phyloP scores from a whole-genome alignment of 805 yeast species.

The Ogataea nakhonphanomensis region DNA sequence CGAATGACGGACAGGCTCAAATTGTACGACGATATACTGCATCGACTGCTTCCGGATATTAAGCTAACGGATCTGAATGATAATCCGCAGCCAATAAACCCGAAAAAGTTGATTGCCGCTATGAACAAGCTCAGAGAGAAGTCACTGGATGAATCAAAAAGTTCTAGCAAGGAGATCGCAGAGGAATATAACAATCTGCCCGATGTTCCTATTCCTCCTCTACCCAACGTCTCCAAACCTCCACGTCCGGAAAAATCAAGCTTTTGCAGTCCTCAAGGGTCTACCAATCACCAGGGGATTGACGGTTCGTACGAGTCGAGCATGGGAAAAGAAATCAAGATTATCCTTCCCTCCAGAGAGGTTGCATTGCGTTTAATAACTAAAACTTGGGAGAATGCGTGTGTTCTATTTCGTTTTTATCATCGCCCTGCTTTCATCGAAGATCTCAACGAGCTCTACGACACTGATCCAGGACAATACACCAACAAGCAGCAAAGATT shows the following conservation, averaged over 20 bases:
- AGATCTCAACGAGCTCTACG: conserved; percentile 72
- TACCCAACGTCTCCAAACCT: conserved; percentile 23
- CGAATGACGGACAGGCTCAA: conserved; percentile 31
- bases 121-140: conserved; percentile 27
- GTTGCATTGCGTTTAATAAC: conserved; percentile 67
- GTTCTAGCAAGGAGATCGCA: conserved; percentile 23
- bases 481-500: conserved; percentile 72
- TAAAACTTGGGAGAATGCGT: conserved; percentile 81
- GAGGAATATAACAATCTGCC: conserved; percentile 29
- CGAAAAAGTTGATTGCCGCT: conserved; percentile 31
- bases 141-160: conserved; percentile 18
- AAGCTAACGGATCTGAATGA: conserved; percentile 32
- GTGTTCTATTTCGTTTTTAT: conserved; percentile 79
- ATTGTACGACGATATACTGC: conserved; percentile 33
- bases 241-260: conserved; percentile 16
- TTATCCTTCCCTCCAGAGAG: conserved; percentile 72
- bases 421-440: conserved; percentile 78
- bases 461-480: conserved; percentile 67
- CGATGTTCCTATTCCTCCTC: conserved; percentile 30
- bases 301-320: conserved; percentile 39
- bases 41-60: conserved; percentile 31
- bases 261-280: conserved; percentile 11
- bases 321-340: conserved; percentile 50
- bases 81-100: conserved; percentile 32
- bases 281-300: conserved; percentile 28